Evolutionary conservation across 805 yeast species (phyloP).

Genomic region (Zygosaccharomyces gambellarensis): DNA sequence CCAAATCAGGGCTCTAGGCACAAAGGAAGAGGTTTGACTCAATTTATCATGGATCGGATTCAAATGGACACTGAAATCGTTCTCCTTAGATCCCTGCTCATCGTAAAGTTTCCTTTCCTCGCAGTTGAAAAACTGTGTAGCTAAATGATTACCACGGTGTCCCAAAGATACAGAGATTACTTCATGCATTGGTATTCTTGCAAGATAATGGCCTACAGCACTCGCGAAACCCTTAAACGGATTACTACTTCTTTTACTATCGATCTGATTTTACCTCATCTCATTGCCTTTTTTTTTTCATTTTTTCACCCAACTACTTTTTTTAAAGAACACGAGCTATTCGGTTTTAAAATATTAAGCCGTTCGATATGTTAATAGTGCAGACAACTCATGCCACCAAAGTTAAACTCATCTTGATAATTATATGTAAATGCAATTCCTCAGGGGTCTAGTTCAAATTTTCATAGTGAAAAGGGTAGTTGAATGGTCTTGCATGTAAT

Average conservation of each 20-base stretch:
- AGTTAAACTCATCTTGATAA: no score
- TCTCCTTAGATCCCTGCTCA: slow-evolving; percentile 19
- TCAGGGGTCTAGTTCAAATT: no score
- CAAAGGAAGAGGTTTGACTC: slow-evolving; percentile 50
- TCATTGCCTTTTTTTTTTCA: background rate
- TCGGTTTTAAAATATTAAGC: no score
- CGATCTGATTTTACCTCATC: background rate
- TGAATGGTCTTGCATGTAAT: no score
- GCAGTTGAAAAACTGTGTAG: slow-evolving; percentile 73
- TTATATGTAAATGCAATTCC: no score
- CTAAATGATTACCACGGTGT: slow-evolving; percentile 66
- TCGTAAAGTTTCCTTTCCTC: slow-evolving; percentile 67
- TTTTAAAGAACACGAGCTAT: no score
- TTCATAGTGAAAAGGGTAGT: no score
- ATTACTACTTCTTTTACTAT: background rate
- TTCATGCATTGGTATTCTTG: slow-evolving; percentile 54
- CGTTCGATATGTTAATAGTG: no score
- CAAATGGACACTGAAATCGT: slow-evolving; percentile 46
- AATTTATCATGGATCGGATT: slow-evolving; percentile 38
- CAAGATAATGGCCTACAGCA: no score
- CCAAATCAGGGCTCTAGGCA: slow-evolving; percentile 82
- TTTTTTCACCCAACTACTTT: no score
- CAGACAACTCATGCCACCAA: no score
- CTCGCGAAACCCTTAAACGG: background rate
- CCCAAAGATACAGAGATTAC: slow-evolving; percentile 68